Base-by-base conservation (phyloP, 352 stramenopile species). In the Phytopythium delawarense region DNA sequence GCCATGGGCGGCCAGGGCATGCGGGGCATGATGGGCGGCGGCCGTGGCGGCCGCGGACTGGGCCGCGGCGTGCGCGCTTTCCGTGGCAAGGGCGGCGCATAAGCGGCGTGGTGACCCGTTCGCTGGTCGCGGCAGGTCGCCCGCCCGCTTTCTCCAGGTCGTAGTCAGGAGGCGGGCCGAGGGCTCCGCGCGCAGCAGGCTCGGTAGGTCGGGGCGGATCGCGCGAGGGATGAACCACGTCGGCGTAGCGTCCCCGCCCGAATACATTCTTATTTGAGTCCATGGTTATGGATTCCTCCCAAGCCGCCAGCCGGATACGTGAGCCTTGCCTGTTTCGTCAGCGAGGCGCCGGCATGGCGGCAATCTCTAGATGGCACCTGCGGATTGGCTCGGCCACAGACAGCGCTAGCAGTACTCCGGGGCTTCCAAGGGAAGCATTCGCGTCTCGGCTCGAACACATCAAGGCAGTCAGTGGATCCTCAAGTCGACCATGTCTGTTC, bases 1-100 rank as follows among this genome's bases (percentile, higher is more conserved):
- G 92, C 91, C 39, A 98, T 98, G 90, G 91, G 91, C 46, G 91
- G 92, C 39, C 75, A 85, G 72, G 92, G 92, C 65, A 97, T 98
- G 89, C 76, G 80, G 49, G 92, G 89, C 60, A 96, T 98, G 84
- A 92, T 89, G 70, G 87, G 88, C 54, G 84, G 81, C 30, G 69
- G 72, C 37, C 83, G 84, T 28, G 84, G 85, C 64, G 84, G 81
- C 30, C 87, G 83, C 45, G 82, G 84, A 45, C 79, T 92, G 59
- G 87, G 87, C 50, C 84, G 89, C 37, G 83, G 81, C 45, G 85
- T 94, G 65, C 82, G 83, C 62, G 81, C 83, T 51, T 91, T 92
- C 77, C 79, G 79, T 32, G 84, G 84, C 66, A 85, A 84, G 64
- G 84, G 84, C 62, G 84, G 84, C 66, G 84, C 84, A 87, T 89